Conservation (phyloP, 23 red algal genomes). For the Gracilaria domingensis region DNA sequence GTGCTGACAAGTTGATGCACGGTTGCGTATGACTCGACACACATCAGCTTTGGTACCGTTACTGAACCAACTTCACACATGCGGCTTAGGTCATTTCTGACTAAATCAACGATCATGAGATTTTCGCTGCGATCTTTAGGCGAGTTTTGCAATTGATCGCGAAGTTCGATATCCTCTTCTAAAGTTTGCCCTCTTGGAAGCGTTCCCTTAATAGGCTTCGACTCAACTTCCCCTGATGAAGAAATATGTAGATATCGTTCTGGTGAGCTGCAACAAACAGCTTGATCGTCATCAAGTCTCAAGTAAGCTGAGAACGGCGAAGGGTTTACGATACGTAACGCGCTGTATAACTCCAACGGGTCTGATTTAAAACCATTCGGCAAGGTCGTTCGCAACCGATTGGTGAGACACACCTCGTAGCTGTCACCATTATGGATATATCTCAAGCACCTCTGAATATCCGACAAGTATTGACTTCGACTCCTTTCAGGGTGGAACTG, state of each 20-base stretch:
- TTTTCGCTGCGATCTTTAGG: conserved; percentile 97
- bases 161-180: conserved; percentile 76
- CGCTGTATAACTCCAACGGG: conserved; percentile 68
- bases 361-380: conserved; percentile 43
- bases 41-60: conserved; percentile 88
- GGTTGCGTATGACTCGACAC: conserved; percentile 89
- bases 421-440: conserved; percentile 81
- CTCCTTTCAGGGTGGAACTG: conserved; percentile 64
- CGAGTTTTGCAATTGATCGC: conserved; percentile 46
- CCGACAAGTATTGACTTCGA: conserved; percentile 68
- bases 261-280: conserved; percentile 93
- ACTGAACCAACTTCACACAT: conserved; percentile 87
- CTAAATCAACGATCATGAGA: conserved; percentile 99
- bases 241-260: conserved; percentile 88
- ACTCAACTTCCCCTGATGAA: conserved; percentile 69
- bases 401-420: conserved; percentile 97
- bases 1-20: conserved; percentile 98
- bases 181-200: conserved; percentile 57
- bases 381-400: conserved; percentile 62
- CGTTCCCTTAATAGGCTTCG: conserved; percentile 98
- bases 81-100: conserved; percentile 94
- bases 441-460: conserved; percentile 65
- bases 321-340: conserved; percentile 80
- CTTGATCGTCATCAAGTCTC: conserved; percentile 44
- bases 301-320: conserved; percentile 93